phyloP scores from a whole-genome alignment of 139 green algal genomes.

The Yamagishiella unicocca region DNA sequence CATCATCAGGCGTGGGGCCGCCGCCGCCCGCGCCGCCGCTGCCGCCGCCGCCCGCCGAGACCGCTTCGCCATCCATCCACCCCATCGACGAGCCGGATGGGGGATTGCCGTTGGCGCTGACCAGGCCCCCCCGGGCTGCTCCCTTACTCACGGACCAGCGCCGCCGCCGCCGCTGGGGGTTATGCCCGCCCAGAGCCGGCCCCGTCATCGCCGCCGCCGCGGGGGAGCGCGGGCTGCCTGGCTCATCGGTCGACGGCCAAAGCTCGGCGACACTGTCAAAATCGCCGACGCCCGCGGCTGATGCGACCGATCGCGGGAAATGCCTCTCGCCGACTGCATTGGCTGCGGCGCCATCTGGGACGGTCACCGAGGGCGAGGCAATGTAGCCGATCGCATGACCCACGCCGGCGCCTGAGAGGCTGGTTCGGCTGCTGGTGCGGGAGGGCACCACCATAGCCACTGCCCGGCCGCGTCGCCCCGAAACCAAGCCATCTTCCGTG shows the following conservation, averaged over 20 bases:
- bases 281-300: no score
- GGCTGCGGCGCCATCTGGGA: not conserved
- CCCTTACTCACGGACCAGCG: slow-evolving; percentile 1
- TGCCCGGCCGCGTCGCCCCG: slow-evolving; percentile 7
- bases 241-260: not conserved
- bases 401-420: not conserved
- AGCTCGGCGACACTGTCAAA: not conserved
- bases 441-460: not conserved
- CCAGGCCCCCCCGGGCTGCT: not conserved
- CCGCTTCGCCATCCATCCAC: slow-evolving; percentile 9
- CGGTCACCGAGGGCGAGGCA: not conserved
- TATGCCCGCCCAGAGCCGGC: not conserved
- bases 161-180: not conserved
- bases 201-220: not conserved
- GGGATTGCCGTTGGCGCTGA: not conserved
- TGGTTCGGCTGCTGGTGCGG: slow-evolving; percentile 28
- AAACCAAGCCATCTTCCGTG: slow-evolving; percentile 13
- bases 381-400: slow-evolving; percentile 20
- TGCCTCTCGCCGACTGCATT: no score
- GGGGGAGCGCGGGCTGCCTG: not conserved
- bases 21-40: not conserved
- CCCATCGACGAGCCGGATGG: not conserved
- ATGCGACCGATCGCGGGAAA: no score
- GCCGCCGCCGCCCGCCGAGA: not conserved
- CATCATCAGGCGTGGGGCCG: not conserved